These are phyloP conservation scores for Fusarium newnesense DNA, from an alignment of 2,329 filamentous ascomycete genomes.

Conservation along the genomic window DNA sequence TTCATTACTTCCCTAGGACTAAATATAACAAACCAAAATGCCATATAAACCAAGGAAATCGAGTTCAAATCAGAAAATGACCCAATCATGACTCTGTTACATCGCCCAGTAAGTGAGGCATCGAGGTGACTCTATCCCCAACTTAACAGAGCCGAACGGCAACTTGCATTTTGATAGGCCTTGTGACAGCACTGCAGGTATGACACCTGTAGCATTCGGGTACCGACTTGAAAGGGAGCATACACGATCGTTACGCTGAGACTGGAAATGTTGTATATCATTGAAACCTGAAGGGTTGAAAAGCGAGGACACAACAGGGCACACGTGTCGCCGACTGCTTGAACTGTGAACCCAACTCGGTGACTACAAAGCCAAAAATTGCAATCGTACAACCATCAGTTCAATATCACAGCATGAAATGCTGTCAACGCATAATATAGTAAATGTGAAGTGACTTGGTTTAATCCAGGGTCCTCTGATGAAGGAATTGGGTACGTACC, in stretches of 20 bases:
- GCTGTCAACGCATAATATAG: background rate
- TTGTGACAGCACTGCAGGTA: constrained; percentile 26
- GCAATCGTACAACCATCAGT: background rate
- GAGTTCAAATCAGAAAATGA: too few species aligned
- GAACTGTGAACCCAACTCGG: constrained; percentile 22
- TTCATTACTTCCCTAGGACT: background rate
- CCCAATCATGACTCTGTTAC: background rate
- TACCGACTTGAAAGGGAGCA: background rate
- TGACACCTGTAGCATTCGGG: constrained; percentile 13
- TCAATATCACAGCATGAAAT: background rate
- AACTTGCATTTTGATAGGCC: constrained; percentile 14
- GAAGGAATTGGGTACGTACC: constrained; percentile 22
- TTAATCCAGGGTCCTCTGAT: background rate
- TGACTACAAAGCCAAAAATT: background rate
- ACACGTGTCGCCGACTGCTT: constrained; percentile 36
- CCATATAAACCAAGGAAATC: too few species aligned
- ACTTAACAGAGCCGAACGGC: constrained; percentile 14
- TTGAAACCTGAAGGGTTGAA: constrained; percentile 13
- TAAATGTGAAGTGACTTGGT: background rate
- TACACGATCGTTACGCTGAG: constrained; percentile 24
- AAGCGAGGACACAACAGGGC: constrained; percentile 25
- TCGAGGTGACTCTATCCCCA: constrained; percentile 8
- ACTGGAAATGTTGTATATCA: background rate
- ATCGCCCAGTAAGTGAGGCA: constrained; percentile 11
- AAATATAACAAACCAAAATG: background rate